A percentile compares a stretch with the other conserved stretches of the same genome.
Conservation (phyloP, 2,329 filamentous ascomycete species). For the Aspergillus phoenicis region DNA sequence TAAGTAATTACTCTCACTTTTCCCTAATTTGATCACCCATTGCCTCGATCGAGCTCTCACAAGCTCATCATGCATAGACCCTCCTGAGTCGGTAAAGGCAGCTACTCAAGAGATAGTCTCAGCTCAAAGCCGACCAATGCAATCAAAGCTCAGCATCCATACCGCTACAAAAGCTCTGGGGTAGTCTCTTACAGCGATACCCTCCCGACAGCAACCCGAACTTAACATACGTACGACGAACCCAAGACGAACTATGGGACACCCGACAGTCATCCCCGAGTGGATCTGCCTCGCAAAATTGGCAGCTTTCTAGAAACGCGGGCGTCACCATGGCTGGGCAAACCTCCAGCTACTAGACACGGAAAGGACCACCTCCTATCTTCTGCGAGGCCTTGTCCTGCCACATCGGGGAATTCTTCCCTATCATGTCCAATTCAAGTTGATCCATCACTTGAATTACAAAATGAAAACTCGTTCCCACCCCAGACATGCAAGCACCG, state of each 20-base stretch:
- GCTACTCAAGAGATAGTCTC: background rate
- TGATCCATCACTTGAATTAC: background rate
- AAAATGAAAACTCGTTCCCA: background rate
- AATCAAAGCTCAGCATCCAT: background rate
- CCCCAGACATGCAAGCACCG: background rate
- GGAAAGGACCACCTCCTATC: background rate
- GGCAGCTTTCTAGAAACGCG: conserved; percentile 3
- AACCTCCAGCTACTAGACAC: background rate
- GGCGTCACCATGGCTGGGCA: background rate
- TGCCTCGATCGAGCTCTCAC: background rate
- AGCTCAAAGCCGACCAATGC: background rate
- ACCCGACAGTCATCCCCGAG: background rate
- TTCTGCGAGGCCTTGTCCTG: background rate
- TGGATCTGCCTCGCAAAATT: conserved; percentile 1
- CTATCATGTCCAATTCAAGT: background rate
- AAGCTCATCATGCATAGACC: background rate
- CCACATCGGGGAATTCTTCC: background rate
- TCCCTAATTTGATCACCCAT: background rate
- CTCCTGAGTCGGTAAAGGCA: background rate
- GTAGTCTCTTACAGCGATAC: background rate
- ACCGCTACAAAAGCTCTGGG: background rate
- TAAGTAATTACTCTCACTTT: background rate
- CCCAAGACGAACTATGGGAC: background rate
- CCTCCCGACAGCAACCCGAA: background rate
- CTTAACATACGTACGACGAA: conserved; percentile 1